Percentiles rank a stretch among this genome's conserved stretches.
Evolutionary conservation across 169 alveolate genomes (phyloP).

Genomic region (Plasmodium falciparum): DNA sequence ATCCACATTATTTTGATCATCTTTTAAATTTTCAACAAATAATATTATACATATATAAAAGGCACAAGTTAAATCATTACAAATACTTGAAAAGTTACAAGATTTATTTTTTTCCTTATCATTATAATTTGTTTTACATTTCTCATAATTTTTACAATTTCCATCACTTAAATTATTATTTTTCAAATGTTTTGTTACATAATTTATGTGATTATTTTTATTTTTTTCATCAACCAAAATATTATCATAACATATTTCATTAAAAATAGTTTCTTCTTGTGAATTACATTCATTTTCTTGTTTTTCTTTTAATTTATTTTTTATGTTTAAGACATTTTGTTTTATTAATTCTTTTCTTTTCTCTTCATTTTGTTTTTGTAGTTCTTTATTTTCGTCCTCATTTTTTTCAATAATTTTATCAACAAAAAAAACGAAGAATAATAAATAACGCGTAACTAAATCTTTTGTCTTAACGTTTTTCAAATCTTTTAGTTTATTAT

Average conservation of each 20-base stretch:
- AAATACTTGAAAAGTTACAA: not conserved
- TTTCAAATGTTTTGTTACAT: not conserved
- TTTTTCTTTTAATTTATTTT: constrained; percentile 20
- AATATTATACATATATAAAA: constrained; percentile 14
- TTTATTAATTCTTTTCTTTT: constrained; percentile 39
- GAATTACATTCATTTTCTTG: not conserved
- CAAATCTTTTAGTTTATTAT: constrained; percentile 27
- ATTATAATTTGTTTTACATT: not conserved
- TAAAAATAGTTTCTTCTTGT: constrained; percentile 8
- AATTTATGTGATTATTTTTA: not conserved
- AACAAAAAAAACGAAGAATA: constrained; percentile 37
- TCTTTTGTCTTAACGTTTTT: constrained; percentile 39
- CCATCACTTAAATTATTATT: not conserved
- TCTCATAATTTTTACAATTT: not conserved
- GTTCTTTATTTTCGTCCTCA: constrained; percentile 36
- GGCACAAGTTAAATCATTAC: constrained; percentile 11
- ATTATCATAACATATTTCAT: constrained; percentile 5
- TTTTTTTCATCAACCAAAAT: not conserved
- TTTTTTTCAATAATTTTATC: constrained; percentile 49
- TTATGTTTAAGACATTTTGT: constrained; percentile 50
- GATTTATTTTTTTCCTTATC: not conserved
- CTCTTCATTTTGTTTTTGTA: constrained; percentile 27
- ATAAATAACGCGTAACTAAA: constrained; percentile 26
- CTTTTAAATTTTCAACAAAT: constrained; percentile 8
- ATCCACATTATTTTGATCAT: not conserved